These are phyloP conservation scores for Steccherinum ochraceum DNA, from an alignment of 768 basidiomycete species.

Conservation along the genomic window DNA sequence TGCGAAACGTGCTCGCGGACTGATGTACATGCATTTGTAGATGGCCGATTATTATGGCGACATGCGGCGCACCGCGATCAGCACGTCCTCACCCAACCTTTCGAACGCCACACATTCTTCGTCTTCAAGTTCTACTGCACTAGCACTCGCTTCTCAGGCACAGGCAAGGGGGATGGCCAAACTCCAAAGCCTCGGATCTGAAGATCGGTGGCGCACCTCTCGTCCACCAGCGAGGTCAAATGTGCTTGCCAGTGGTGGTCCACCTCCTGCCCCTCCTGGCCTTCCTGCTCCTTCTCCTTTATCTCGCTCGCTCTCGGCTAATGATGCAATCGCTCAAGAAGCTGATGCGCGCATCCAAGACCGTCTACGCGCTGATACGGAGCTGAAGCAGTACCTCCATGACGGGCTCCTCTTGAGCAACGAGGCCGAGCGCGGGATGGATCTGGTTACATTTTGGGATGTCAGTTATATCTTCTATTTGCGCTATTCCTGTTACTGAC, in stretches of 20 bases:
- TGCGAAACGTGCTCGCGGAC: background rate
- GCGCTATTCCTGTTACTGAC: background rate
- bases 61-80: background rate
- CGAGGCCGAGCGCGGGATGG: background rate
- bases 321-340: too few relatives aligned
- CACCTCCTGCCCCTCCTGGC: too few relatives aligned
- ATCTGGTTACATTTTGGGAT: slow-evolving; percentile 3
- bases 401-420: background rate
- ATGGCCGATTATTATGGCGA: background rate
- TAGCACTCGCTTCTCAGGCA: background rate
- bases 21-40: background rate
- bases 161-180: background rate
- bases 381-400: background rate
- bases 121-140: background rate
- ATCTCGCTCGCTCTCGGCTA: too few relatives aligned
- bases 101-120: background rate
- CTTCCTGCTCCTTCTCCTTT: too few relatives aligned
- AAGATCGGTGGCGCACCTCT: background rate
- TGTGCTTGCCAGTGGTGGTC: too few relatives aligned
- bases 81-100: background rate
- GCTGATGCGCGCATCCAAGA: background rate
- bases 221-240: background rate
- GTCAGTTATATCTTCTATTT: background rate
- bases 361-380: background rate
- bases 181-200: background rate